phyloP scores from a whole-genome alignment of 2,329 filamentous ascomycete species.

The Aspergillus intermedius region DNA sequence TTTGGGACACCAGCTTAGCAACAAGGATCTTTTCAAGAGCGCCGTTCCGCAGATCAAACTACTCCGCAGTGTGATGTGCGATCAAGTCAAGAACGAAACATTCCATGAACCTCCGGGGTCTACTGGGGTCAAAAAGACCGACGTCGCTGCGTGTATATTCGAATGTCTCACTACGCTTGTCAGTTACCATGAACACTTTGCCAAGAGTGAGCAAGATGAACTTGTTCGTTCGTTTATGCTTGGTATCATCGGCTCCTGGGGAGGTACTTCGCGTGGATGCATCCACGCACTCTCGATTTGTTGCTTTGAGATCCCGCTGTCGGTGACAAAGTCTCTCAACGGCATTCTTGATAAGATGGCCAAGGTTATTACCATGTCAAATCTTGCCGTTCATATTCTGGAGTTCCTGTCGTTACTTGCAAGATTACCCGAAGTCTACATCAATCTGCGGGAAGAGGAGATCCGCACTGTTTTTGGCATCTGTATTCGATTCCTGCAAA shows the following conservation, averaged over 20 bases:
- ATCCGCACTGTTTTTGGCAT: constrained; percentile 93
- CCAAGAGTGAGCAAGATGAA: constrained; percentile 80
- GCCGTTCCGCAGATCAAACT: constrained; percentile 69
- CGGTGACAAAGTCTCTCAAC: constrained; percentile 77
- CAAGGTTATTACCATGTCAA: constrained; percentile 87
- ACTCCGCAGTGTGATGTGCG: constrained; percentile 69
- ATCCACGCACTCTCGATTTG: constrained; percentile 93
- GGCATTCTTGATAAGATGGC: constrained; percentile 89
- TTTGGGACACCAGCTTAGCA: constrained; percentile 78
- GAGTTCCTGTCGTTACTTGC: constrained; percentile 91
- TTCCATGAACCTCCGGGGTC: constrained; percentile 75
- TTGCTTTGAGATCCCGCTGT: constrained; percentile 85
- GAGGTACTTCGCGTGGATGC: constrained; percentile 82
- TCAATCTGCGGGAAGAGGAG: constrained; percentile 85
- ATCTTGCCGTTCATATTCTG: constrained; percentile 87
- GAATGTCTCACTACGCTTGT: constrained; percentile 80
- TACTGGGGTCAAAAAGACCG: constrained; percentile 76
- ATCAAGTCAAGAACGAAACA: constrained; percentile 68
- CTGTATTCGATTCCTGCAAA: constrained; percentile 87
- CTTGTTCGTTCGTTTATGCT: constrained; percentile 79
- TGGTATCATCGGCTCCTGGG: constrained; percentile 70
- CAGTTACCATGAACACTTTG: constrained; percentile 81
- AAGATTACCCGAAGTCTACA: constrained; percentile 73
- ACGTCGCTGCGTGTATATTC: constrained; percentile 83
- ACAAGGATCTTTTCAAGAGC: constrained; percentile 74